A percentile compares a stretch with the other conserved stretches of the same genome.
phyloP scores from a whole-genome alignment of 768 basidiomycete genomes.

The Crassisporium funariophilum region DNA sequence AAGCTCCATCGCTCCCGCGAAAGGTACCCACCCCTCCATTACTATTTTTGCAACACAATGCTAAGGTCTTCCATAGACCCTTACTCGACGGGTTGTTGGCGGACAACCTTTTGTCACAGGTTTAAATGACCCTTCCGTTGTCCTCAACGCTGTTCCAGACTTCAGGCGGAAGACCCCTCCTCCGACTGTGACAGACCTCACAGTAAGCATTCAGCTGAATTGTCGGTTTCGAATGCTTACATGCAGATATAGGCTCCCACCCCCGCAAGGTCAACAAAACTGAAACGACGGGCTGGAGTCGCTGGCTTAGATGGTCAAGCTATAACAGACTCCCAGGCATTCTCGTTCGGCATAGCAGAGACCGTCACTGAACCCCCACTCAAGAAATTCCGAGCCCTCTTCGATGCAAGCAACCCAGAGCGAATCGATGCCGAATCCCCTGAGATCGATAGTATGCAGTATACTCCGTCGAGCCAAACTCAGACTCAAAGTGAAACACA shows the following conservation, averaged over 20 bases:
- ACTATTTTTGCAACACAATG: neutral
- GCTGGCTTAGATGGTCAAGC: slow-evolving; percentile 10
- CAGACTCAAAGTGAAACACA: slow-evolving; percentile 3
- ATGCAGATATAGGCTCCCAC: slow-evolving; percentile 37
- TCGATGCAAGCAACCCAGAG: slow-evolving; percentile 64
- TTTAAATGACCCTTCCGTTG: slow-evolving; percentile 44
- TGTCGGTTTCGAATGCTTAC: too few relatives aligned
- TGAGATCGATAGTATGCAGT: slow-evolving; percentile 26
- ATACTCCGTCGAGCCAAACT: slow-evolving; percentile 30
- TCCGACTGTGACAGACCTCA: slow-evolving; percentile 13
- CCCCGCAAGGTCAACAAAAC: slow-evolving; percentile 38
- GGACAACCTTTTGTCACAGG: slow-evolving; percentile 42
- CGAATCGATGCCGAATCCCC: slow-evolving; percentile 26
- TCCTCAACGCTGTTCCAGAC: slow-evolving; percentile 35
- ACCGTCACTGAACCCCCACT: slow-evolving; percentile 51
- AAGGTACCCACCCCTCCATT: slow-evolving; percentile 26
- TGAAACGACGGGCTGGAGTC: slow-evolving; percentile 59
- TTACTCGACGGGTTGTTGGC: slow-evolving; percentile 46
- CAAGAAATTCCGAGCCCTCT: slow-evolving; percentile 73
- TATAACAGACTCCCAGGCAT: slow-evolving; percentile 16
- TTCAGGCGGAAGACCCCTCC: slow-evolving; percentile 16
- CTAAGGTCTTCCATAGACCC: slow-evolving; percentile 28
- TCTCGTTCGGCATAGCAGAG: slow-evolving; percentile 23
- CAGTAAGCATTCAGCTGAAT: too few relatives aligned
- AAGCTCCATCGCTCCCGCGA: slow-evolving; percentile 26